Base-by-base conservation (phyloP, 768 basidiomycete species). In the Multifurca ochricompacta region DNA sequence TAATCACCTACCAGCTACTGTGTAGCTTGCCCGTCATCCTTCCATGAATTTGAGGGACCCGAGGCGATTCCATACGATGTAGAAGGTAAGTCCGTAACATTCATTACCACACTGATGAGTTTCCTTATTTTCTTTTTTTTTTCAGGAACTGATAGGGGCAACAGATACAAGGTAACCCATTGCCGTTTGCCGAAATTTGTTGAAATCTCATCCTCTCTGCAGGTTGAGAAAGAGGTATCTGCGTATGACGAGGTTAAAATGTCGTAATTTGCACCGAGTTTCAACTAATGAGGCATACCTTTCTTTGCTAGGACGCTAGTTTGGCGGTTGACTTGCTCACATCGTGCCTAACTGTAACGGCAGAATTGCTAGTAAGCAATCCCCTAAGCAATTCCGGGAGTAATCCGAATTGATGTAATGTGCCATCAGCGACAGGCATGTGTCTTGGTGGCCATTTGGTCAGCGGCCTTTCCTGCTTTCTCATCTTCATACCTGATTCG, bases 31-130 rank as follows among this genome's bases (percentile, higher is more conserved):
- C 89, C 89, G 1, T 91, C 87, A 3, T 77, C 77, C 11, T 98
- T 88, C 70, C 95, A 98, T 63, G 94, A 97, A 65, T 97, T 95
- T 52, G 80, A 91, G 65, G 86, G 88, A 0, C 87, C 91, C 0
- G 91, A 92, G 30, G 69, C 94, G 1, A 85, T 97, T 58, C 79
- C 91, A 0, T 98, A 97, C 65, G 92, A 95, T 66, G 73, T 71
- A 0, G 87, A 93, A 76, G 90, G 89, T 84, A 40, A 3, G 61
- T 48, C 39, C 42, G 18, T n/a, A 13, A 18, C 21, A 39, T 36
- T 8, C 42, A 11, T 8, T 18, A 14, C 34, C 18, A n/a, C 4
- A 10, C 42, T 3, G 31, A 16, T 56, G 11, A 21, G 19, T 28
- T 6, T 4, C 6, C 37, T 40, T 10, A 11, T 14, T 9, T 28